Conservation (phyloP, 495 filamentous ascomycete species). For the Daldinia childiae region DNA sequence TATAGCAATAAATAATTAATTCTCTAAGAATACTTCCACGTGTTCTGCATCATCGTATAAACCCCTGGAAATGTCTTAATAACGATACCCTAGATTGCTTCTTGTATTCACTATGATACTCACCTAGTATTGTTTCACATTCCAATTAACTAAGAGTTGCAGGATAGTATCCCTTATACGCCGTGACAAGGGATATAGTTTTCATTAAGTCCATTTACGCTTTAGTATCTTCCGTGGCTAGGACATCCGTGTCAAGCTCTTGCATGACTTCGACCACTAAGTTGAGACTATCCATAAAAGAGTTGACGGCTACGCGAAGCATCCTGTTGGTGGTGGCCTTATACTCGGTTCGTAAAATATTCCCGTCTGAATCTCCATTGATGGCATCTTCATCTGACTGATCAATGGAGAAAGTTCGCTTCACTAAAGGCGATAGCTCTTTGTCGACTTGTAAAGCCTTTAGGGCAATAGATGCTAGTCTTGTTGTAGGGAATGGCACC, state of each 20-base stretch:
- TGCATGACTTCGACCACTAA: conserved; percentile 87
- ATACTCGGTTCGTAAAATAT: conserved; percentile 78
- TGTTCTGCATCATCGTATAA: neutral
- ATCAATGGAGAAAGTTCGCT: conserved; percentile 71
- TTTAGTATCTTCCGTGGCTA: conserved; percentile 51
- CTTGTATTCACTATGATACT: conserved; percentile 27
- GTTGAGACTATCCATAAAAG: conserved; percentile 92
- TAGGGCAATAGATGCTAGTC: conserved; percentile 79
- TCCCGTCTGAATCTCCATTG: conserved; percentile 55
- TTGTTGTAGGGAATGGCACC: conserved; percentile 83
- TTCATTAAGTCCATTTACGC: conserved; percentile 12
- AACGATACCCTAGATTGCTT: conserved; percentile 7
- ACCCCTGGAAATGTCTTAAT: conserved; percentile 16
- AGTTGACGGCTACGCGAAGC: conserved; percentile 96
- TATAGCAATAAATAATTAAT: conserved; percentile 22
- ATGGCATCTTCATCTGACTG: conserved; percentile 44
- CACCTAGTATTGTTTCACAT: conserved; percentile 23
- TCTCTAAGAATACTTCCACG: neutral
- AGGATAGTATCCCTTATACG: neutral
- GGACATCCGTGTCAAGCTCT: conserved; percentile 86
- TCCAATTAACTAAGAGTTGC: conserved; percentile 4
- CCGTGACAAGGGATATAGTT: neutral
- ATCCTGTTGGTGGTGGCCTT: conserved; percentile 92
- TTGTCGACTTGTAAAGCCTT: conserved; percentile 83
- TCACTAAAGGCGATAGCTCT: conserved; percentile 86